These are phyloP conservation scores for Meyerozyma sp. DNA, from an alignment of 1,139 yeast species.

Conservation along the genomic window DNA sequence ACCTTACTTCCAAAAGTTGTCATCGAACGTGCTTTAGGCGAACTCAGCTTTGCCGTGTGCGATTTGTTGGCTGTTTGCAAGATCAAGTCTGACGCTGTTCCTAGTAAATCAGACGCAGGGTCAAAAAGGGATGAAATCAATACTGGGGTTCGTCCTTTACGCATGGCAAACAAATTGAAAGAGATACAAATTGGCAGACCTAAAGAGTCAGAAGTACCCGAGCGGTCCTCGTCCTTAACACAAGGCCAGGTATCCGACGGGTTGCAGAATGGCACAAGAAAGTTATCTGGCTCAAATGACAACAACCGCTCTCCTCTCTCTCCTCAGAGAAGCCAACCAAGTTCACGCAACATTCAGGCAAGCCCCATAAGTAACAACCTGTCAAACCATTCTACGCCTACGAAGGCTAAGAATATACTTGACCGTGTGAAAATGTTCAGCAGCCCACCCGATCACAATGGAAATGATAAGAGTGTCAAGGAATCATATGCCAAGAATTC, in stretches of 20 bases:
- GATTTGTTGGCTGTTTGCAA: constrained; percentile 60
- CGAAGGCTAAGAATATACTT: constrained; percentile 21
- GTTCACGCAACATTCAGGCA: neutral
- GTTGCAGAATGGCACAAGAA: neutral
- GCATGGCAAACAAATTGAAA: constrained; percentile 47
- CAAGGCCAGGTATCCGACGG: neutral
- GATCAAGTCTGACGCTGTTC: constrained; percentile 18
- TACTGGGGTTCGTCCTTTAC: constrained; percentile 51
- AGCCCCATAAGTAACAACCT: neutral
- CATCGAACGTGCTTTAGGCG: constrained; percentile 74
- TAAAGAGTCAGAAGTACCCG: neutral
- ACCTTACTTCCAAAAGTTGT: constrained; percentile 66
- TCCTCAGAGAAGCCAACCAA: neutral
- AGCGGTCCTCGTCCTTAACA: neutral
- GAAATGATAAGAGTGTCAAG: too few relatives aligned
- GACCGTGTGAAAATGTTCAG: constrained; percentile 34
- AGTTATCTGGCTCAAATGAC: neutral
- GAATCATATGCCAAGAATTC: too few relatives aligned
- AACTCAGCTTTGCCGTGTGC: constrained; percentile 67
- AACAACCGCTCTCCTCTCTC: neutral
- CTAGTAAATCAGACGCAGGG: constrained; percentile 3
- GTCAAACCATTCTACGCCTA: constrained; percentile 8
- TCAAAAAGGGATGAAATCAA: constrained; percentile 8
- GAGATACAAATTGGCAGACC: constrained; percentile 6
- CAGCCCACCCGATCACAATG: too few relatives aligned